Conservation (phyloP, 441 rosid species). For the Gossypium schwendimanii region DNA sequence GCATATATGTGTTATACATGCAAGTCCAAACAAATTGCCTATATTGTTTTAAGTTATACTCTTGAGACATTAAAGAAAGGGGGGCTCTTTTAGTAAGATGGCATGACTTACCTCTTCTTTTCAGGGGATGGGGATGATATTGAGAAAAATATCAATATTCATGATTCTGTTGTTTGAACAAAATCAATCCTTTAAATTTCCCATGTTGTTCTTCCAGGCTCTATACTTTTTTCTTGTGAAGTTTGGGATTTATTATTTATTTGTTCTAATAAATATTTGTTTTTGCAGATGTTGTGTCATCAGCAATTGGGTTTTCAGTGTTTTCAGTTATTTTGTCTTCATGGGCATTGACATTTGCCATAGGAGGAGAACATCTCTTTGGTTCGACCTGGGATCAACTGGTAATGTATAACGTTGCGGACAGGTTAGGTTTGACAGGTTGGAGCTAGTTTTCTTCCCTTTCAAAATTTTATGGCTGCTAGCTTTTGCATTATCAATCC, state of each 20-base stretch:
- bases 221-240: background rate
- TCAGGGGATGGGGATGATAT: no score
- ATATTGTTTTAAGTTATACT: background rate
- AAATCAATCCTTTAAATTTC: background rate
- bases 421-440: slow-evolving; percentile 72
- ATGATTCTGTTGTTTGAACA: background rate
- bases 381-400: slow-evolving; percentile 80
- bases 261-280: background rate
- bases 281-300: slow-evolving; percentile 59
- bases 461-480: background rate
- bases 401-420: slow-evolving; percentile 87
- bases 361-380: slow-evolving; percentile 73
- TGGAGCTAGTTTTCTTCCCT: slow-evolving; percentile 39
- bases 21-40: background rate
- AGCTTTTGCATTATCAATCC: background rate
- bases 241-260: background rate
- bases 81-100: background rate
- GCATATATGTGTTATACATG: no score
- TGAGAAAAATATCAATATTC: background rate
- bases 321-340: slow-evolving; percentile 50
- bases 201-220: background rate
- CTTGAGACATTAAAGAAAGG: background rate
- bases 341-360: slow-evolving; percentile 78
- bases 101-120: background rate
- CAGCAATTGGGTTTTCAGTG: slow-evolving; percentile 63